Conservation (phyloP, 176 grass and related monocot species). For the Triticum turgidum region DNA sequence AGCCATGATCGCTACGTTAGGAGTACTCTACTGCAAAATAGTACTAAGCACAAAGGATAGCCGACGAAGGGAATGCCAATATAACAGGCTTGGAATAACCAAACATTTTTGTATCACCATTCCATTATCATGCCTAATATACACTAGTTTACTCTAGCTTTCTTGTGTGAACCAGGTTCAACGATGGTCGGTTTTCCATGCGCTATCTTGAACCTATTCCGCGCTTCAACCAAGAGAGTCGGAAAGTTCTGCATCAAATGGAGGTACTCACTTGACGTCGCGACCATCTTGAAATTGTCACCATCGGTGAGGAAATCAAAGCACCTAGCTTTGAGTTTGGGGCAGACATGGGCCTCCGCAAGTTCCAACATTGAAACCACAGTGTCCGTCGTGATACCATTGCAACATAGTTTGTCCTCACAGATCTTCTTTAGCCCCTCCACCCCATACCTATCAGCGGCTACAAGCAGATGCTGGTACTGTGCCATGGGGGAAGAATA, state of each 20-base stretch:
- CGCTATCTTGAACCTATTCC: slow-evolving; percentile 10
- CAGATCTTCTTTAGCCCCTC: slow-evolving; percentile 6
- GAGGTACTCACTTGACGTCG: neutral
- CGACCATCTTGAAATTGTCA: slow-evolving; percentile 6
- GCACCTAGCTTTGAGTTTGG: slow-evolving; percentile 19
- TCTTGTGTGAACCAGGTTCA: neutral
- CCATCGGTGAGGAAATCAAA: slow-evolving; percentile 14
- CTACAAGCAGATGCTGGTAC: neutral
- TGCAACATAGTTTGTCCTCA: neutral
- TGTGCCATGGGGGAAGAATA: neutral
- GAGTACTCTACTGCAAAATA: neutral
- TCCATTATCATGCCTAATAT: neutral
- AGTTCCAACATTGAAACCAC: neutral
- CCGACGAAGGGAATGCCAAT: neutral
- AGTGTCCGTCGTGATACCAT: neutral
- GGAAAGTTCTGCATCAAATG: neutral
- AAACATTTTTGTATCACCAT: neutral
- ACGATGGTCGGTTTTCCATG: neutral
- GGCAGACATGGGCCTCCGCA: neutral
- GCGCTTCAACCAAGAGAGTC: neutral
- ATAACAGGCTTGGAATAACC: neutral
- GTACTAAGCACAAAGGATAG: neutral
- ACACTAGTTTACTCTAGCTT: neutral
- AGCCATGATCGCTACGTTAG: neutral
- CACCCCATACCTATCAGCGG: slow-evolving; percentile 1